Base-by-base conservation (phyloP, 768 basidiomycete species). In the Amanita rubescens region DNA sequence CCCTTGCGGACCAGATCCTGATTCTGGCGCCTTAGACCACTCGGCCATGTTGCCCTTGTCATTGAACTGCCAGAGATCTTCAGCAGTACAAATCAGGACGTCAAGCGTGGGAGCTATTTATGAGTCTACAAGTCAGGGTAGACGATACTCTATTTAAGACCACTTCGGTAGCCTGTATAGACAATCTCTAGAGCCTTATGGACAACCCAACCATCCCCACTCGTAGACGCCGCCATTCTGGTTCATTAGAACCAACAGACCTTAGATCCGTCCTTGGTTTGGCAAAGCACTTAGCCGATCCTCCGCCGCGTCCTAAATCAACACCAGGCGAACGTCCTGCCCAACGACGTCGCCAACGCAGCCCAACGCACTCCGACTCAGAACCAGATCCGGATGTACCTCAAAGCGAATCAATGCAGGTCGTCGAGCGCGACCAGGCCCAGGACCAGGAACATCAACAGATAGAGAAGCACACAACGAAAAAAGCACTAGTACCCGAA, bases 301-400 rank as follows among this genome's bases (percentile, higher is more conserved):
- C 82, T 5, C 82, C 82, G 6, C 85, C 83, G 3, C 77, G 87
- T 17, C 86, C 87, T 17, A 87, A 89, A 64, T 86, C 84, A 12
- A 85, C 87, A 0, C 86, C 87, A 2, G 75, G 82, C 25, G 83
- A 86, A 59, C 76, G 84, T 3, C 77, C 76, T 1, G 70, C 70
- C 5, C 75, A 69, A 46, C 74, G 73, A 41, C 70, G 75, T 42
- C 71, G 78, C 34, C 72, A 75, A 42, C 73, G 68, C 35, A 74
- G 75, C 59, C 76, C 77, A 7, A 60, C 58, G 6, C 66, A 69
- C 59, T 60, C 68, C 37, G 68, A 70, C 58, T 65, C 69, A 57
- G 71, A 70, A 39, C 59, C 55, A 25, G 65, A 68, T 35, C 60
- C 57, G 53, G 63, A 63, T 14, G 34, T n/a, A 19, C n/a, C 49